Evolutionary conservation across 305 asterid genomes (phyloP).

Genomic region (Fraxinus sp.): DNA sequence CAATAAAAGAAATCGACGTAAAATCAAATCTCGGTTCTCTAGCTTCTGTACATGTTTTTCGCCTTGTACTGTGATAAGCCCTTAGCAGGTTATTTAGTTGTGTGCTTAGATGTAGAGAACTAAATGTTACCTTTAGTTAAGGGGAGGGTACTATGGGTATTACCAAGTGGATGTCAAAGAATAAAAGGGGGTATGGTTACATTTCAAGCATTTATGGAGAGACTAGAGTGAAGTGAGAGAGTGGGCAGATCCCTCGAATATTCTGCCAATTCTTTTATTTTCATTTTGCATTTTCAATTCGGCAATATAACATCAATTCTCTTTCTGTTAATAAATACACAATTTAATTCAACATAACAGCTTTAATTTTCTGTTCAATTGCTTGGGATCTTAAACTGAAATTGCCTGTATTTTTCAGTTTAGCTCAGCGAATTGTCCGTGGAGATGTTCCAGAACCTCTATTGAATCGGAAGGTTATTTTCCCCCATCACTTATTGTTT

Average conservation of each 20-base stretch:
- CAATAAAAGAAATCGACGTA: neutral
- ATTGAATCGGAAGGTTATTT: constrained; percentile 68
- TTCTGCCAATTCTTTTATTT: neutral
- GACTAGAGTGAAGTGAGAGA: neutral
- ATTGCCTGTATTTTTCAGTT: constrained; percentile 39
- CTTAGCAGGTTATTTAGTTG: neutral
- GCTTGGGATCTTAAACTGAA: neutral
- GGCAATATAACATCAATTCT: neutral
- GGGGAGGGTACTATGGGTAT: neutral
- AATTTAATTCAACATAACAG: neutral
- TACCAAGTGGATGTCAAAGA: neutral
- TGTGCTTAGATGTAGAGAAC: neutral
- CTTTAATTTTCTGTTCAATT: neutral
- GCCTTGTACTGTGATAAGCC: neutral
- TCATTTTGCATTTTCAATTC: neutral
- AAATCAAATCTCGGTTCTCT: neutral
- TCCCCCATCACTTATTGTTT: neutral
- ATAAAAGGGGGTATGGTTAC: neutral
- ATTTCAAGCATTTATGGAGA: neutral
- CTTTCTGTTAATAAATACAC: neutral
- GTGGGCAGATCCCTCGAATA: neutral
- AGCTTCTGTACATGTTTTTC: neutral
- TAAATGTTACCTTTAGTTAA: neutral
- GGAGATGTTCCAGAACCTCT: constrained; percentile 91
- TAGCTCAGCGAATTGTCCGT: constrained; percentile 81